These are phyloP conservation scores for Scleromitrula shiraiana DNA, from an alignment of 2,329 filamentous ascomycete species.

Conservation along the genomic window DNA sequence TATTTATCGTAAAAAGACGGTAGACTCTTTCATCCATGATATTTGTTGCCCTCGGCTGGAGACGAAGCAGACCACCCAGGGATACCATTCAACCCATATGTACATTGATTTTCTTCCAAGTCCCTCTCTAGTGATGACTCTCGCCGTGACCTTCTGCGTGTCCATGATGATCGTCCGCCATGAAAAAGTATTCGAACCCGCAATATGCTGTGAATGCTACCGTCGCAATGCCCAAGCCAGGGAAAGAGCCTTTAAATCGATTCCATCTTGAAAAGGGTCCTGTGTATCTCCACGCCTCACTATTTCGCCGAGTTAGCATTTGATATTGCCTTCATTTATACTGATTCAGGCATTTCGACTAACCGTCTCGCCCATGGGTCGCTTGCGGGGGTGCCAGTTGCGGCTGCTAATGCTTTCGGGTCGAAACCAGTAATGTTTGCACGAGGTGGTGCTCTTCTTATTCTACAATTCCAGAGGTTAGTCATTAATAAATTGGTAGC, in stretches of 20 bases:
- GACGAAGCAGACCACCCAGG: not conserved
- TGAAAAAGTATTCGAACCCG: constrained; percentile 79
- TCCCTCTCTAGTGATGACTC: constrained; percentile 45
- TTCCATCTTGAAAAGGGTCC: constrained; percentile 84
- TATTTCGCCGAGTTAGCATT: constrained; percentile 48
- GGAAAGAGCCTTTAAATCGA: constrained; percentile 79
- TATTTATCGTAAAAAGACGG: too few species aligned
- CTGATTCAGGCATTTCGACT: constrained; percentile 29
- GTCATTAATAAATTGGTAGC: not conserved
- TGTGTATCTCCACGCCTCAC: constrained; percentile 91
- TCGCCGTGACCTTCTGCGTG: constrained; percentile 46
- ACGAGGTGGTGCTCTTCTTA: constrained; percentile 30
- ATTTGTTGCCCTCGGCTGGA: not conserved
- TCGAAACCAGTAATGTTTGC: constrained; percentile 90
- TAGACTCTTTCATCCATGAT: not conserved
- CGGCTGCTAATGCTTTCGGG: constrained; percentile 67
- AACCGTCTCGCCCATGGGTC: constrained; percentile 61
- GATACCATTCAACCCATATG: constrained; percentile 29
- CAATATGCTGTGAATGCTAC: constrained; percentile 89
- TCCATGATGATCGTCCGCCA: constrained; percentile 59
- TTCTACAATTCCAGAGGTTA: constrained; percentile 18
- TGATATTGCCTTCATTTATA: not conserved
- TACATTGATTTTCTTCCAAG: constrained; percentile 26
- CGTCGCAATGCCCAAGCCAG: constrained; percentile 84
- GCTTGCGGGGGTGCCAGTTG: constrained; percentile 53